Evolutionary conservation across 2,329 filamentous ascomycete species (phyloP).

Genomic region (Fonsecaea monophora): DNA sequence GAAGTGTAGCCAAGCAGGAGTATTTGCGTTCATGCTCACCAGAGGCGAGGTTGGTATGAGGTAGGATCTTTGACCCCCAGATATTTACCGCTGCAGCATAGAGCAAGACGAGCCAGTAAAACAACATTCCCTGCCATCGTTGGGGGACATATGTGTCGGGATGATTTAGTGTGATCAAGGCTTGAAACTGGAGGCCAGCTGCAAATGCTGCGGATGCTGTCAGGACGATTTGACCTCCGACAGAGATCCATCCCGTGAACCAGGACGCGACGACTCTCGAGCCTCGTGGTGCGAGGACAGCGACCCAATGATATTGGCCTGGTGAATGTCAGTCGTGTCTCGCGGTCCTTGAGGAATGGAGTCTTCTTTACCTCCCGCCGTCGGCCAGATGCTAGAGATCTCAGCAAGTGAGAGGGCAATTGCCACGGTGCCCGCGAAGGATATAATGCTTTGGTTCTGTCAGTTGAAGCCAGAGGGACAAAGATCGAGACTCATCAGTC

Average conservation of each 20-base stretch:
- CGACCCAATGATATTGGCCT: slow-evolving; percentile 51
- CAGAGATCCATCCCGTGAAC: slow-evolving; percentile 44
- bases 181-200: slow-evolving; percentile 45
- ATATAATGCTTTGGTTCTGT: slow-evolving; percentile 22
- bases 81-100: slow-evolving; percentile 53
- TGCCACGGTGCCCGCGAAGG: slow-evolving; percentile 30
- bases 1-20: background rate
- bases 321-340: background rate
- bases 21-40: slow-evolving; percentile 22
- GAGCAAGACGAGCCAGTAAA: slow-evolving; percentile 55
- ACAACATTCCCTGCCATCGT: slow-evolving; percentile 56
- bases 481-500: background rate
- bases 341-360: background rate
- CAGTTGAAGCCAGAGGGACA: slow-evolving; percentile 42
- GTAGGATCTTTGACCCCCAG: slow-evolving; percentile 47
- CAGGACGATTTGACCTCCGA: slow-evolving; percentile 49
- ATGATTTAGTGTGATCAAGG: slow-evolving; percentile 46
- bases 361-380: slow-evolving; percentile 40
- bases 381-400: slow-evolving; percentile 43
- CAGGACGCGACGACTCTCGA: slow-evolving; percentile 19
- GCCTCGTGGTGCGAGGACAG: slow-evolving; percentile 44
- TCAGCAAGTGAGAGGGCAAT: slow-evolving; percentile 39
- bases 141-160: slow-evolving; percentile 47
- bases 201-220: slow-evolving; percentile 46
- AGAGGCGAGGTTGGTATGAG: slow-evolving; percentile 41